These are phyloP conservation scores for Wickerhamiella parazyma DNA, from an alignment of 805 yeast species.

Conservation along the genomic window DNA sequence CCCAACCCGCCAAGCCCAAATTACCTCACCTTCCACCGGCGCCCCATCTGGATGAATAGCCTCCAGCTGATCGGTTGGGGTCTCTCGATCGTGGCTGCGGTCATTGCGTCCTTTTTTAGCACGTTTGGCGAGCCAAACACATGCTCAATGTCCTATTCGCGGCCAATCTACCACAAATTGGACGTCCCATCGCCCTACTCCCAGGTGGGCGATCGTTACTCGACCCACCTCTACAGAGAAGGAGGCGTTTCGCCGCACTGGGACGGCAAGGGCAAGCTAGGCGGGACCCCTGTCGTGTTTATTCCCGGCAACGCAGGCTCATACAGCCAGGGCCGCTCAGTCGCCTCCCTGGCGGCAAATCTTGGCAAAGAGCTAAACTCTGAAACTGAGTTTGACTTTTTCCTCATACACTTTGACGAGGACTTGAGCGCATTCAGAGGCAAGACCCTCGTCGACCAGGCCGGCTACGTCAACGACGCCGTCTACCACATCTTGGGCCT, in stretches of 20 bases:
- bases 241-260: slow-evolving; percentile 33
- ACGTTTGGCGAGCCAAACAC: slow-evolving; percentile 13
- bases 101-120: slow-evolving; percentile 5
- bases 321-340: slow-evolving; percentile 73
- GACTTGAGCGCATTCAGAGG: slow-evolving; percentile 96
- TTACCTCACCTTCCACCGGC: neutral
- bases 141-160: slow-evolving; percentile 17
- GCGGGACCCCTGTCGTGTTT: slow-evolving; percentile 79
- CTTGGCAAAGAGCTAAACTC: slow-evolving; percentile 31
- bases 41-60: neutral
- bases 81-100: neutral
- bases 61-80: slow-evolving; percentile 5
- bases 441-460: slow-evolving; percentile 81
- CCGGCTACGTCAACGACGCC: slow-evolving; percentile 85
- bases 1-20: neutral
- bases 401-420: slow-evolving; percentile 87
- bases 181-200: slow-evolving; percentile 12
- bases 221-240: slow-evolving; percentile 76
- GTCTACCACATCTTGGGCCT: slow-evolving; percentile 57
- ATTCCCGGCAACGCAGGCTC: slow-evolving; percentile 98
- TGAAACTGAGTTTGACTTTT: slow-evolving; percentile 51
- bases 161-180: slow-evolving; percentile 14
- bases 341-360: slow-evolving; percentile 71
- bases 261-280: slow-evolving; percentile 30
- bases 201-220: slow-evolving; percentile 31